phyloP scores from a whole-genome alignment of 345 rosid species.

The Dimocarpus longan region DNA sequence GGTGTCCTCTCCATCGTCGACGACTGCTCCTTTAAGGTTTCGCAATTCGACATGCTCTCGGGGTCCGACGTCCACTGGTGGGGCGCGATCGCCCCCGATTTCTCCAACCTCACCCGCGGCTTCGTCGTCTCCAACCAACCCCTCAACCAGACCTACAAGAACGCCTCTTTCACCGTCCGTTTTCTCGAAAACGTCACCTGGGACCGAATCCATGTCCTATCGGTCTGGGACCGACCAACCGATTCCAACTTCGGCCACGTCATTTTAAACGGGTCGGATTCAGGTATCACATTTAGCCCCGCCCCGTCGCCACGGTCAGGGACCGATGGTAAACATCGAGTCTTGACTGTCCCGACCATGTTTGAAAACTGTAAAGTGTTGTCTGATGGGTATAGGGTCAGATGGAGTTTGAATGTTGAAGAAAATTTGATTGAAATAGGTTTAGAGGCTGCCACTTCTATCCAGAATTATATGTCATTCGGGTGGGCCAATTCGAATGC shows the following conservation, averaged over 20 bases:
- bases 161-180: conserved; percentile 61
- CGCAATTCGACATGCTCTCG: conserved; percentile 78
- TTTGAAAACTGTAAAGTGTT: conserved; percentile 79
- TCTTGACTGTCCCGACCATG: conserved; percentile 55
- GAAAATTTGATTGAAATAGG: conserved; percentile 71
- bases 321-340: neutral
- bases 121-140: conserved; percentile 59
- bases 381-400: conserved; percentile 59
- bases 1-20: conserved; percentile 70
- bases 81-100: conserved; percentile 61
- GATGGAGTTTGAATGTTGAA: conserved; percentile 75
- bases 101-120: conserved; percentile 69
- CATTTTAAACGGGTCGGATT: conserved; percentile 43
- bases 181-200: conserved; percentile 57
- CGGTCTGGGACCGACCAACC: conserved; percentile 72
- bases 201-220: conserved; percentile 59
- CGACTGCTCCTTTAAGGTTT: conserved; percentile 80
- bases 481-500: conserved; percentile 81
- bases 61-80: conserved; percentile 84
- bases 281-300: conserved; percentile 25
- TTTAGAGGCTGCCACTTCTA: conserved; percentile 67
- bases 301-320: conserved; percentile 25
- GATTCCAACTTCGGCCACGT: conserved; percentile 85
- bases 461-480: conserved; percentile 83
- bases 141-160: conserved; percentile 69